phyloP scores from a whole-genome alignment of 495 filamentous ascomycete genomes.

The Tuber brumale region DNA sequence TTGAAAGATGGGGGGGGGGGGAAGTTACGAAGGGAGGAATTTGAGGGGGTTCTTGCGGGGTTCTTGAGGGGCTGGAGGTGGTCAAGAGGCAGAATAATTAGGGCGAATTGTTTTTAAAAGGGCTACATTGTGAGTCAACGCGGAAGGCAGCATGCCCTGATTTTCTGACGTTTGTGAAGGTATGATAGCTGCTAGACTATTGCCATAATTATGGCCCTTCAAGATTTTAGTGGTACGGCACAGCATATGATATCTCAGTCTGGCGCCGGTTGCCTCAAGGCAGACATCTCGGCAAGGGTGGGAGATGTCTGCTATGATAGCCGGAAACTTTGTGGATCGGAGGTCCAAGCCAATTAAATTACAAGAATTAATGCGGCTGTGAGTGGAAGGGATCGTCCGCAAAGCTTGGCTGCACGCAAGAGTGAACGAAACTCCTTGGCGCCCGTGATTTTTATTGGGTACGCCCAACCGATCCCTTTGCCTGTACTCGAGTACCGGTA shows the following conservation, averaged over 20 bases:
- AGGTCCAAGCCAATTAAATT: too few species aligned
- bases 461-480: too few species aligned
- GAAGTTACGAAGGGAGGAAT: neutral
- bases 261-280: neutral
- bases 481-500: too few species aligned
- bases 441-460: neutral
- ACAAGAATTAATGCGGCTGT: neutral
- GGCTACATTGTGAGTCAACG: neutral
- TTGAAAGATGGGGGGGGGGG: neutral
- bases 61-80: neutral
- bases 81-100: neutral
- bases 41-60: neutral
- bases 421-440: neutral
- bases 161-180: too few species aligned
- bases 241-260: too few species aligned
- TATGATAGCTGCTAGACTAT: too few species aligned
- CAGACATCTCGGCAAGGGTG: neutral
- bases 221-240: too few species aligned
- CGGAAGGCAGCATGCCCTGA: too few species aligned
- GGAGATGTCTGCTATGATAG: too few species aligned
- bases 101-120: neutral
- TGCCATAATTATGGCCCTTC: too few species aligned
- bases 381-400: neutral
- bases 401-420: neutral
- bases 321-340: too few species aligned